phyloP scores from a whole-genome alignment of 1,139 yeast genomes.

The Lodderomyces metapsilosis region DNA sequence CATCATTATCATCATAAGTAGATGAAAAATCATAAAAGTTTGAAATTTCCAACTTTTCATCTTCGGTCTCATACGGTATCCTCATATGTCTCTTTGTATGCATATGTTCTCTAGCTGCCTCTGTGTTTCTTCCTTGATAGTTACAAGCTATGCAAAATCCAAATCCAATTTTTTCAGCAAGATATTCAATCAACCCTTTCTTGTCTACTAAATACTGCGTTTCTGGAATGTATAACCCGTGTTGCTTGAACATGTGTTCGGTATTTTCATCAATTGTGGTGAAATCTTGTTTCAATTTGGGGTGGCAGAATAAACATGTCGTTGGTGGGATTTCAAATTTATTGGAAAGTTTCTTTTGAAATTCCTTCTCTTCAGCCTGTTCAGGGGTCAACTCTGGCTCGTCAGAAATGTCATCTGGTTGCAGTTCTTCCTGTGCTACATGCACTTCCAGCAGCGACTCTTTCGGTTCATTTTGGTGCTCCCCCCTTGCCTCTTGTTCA shows the following conservation, averaged over 20 bases:
- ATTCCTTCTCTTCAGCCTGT: slow-evolving; percentile 49
- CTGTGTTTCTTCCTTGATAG: slow-evolving; percentile 79
- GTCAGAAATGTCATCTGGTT: slow-evolving; percentile 2
- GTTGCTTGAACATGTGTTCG: slow-evolving; percentile 71
- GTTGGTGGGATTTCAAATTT: slow-evolving; percentile 70
- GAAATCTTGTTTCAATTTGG: slow-evolving; percentile 40
- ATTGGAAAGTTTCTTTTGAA: slow-evolving; percentile 56
- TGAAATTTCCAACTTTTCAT: slow-evolving; percentile 76
- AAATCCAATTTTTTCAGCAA: slow-evolving; percentile 80
- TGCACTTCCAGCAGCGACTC: slow-evolving; percentile 12
- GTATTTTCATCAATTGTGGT: slow-evolving; percentile 58
- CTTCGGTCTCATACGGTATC: slow-evolving; percentile 83
- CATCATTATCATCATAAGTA: slow-evolving; percentile 43
- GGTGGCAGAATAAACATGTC: slow-evolving; percentile 75
- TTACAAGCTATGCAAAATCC: slow-evolving; percentile 85
- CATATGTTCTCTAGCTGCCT: slow-evolving; percentile 92
- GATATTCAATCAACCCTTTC: slow-evolving; percentile 67
- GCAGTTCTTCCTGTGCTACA: background rate
- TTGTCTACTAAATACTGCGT: slow-evolving; percentile 63
- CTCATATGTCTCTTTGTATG: slow-evolving; percentile 79
- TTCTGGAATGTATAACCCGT: slow-evolving; percentile 89
- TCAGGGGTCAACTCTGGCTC: slow-evolving; percentile 34
- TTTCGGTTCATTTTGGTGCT: background rate
- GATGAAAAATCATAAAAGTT: slow-evolving; percentile 85
- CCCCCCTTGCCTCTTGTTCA: background rate